Evolutionary conservation across 2,329 filamentous ascomycete species (phyloP).

Genomic region (Talaromyces sp.): DNA sequence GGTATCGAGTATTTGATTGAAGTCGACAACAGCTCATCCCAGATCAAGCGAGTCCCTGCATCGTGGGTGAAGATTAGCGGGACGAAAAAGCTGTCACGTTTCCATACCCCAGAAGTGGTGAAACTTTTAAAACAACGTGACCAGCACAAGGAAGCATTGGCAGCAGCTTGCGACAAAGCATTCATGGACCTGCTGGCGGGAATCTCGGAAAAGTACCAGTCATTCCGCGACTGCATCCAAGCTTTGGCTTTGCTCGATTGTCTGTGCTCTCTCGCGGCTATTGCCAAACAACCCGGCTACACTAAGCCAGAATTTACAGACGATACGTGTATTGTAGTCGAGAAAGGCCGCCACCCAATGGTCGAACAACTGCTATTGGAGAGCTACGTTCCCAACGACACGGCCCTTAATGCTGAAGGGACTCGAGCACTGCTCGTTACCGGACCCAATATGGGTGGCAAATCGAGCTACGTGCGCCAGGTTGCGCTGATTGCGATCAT

Average conservation of each 20-base stretch:
- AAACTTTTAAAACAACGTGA: conserved; percentile 79
- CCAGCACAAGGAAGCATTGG: conserved; percentile 88
- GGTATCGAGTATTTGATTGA: conserved; percentile 95
- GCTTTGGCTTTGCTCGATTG: conserved; percentile 85
- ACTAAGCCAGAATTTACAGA: conserved; percentile 66
- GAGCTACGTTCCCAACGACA: conserved; percentile 86
- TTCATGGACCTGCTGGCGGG: conserved; percentile 66
- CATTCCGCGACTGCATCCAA: conserved; percentile 81
- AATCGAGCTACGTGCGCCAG: conserved; percentile 93
- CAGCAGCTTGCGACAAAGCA: conserved; percentile 82
- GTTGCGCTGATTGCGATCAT: conserved; percentile 89
- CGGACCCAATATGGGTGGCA: conserved; percentile 98
- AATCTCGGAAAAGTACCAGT: conserved; percentile 79
- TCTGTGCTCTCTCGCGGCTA: conserved; percentile 75
- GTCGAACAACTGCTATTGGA: conserved; percentile 84
- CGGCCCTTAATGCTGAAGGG: conserved; percentile 60
- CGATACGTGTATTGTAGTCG: conserved; percentile 63
- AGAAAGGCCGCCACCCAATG: conserved; percentile 83
- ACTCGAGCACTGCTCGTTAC: conserved; percentile 81
- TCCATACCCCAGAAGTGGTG: conserved; percentile 89
- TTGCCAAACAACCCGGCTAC: conserved; percentile 84
- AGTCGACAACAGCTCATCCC: conserved; percentile 64
- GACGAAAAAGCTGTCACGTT: conserved; percentile 86
- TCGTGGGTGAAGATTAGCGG: conserved; percentile 94
- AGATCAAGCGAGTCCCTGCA: conserved; percentile 81